Conservation (phyloP, 208 protist species). For the Phytomonas serpens region DNA sequence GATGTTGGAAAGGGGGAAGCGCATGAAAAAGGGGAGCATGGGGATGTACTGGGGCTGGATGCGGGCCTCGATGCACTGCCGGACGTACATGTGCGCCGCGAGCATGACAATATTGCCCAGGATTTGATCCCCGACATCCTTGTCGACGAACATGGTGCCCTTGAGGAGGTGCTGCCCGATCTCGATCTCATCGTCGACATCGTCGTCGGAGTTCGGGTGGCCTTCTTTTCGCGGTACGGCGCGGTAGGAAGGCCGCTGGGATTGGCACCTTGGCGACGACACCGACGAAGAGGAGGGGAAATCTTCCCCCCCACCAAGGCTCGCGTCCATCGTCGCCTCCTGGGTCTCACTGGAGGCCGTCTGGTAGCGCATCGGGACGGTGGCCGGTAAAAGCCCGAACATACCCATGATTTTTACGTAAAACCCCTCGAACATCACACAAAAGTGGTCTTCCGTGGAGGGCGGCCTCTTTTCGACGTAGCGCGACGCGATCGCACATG, state of each 20-base stretch:
- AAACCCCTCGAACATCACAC: slow-evolving; percentile 41
- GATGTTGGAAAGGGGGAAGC: slow-evolving; percentile 60
- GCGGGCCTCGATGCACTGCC: slow-evolving; percentile 54
- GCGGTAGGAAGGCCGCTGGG: background rate
- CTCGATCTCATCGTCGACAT: background rate
- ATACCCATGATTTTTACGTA: slow-evolving; percentile 76
- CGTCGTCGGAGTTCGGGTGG: slow-evolving; percentile 23
- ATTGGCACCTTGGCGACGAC: background rate
- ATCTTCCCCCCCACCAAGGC: too few species aligned
- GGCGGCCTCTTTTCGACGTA: slow-evolving; percentile 33
- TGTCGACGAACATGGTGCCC: slow-evolving; percentile 77
- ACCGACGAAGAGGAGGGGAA: too few species aligned
- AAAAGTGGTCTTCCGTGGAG: slow-evolving; percentile 31
- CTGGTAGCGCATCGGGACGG: slow-evolving; percentile 21
- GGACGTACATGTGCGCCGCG: slow-evolving; percentile 66
- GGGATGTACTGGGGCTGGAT: slow-evolving; percentile 43
- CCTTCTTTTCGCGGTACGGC: slow-evolving; percentile 31
- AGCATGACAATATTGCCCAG: slow-evolving; percentile 73
- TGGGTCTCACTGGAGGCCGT: background rate
- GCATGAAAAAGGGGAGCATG: slow-evolving; percentile 50
- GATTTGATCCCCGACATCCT: slow-evolving; percentile 76
- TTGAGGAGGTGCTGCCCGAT: slow-evolving; percentile 64
- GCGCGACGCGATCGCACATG: slow-evolving; percentile 62
- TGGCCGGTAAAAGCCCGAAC: slow-evolving; percentile 66
- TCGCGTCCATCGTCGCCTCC: background rate